Conservation (phyloP, 805 yeast species). For the Barnettozyma californica region DNA sequence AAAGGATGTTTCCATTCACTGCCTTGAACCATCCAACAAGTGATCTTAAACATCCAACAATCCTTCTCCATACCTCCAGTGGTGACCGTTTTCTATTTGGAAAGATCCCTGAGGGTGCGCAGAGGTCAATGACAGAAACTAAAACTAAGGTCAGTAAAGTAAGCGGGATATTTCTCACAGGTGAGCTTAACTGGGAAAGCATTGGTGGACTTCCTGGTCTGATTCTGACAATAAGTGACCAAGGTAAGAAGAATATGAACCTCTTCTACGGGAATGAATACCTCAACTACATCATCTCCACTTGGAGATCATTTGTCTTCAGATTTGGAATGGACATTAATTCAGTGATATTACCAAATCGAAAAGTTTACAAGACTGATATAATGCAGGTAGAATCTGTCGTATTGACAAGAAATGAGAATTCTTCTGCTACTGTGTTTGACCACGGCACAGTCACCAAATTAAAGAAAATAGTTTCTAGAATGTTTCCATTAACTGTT, state of each 20-base stretch:
- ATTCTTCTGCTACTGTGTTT: slow-evolving; percentile 6
- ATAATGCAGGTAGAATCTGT: slow-evolving; percentile 25
- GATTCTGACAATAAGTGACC: slow-evolving; percentile 75
- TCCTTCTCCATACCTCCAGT: slow-evolving; percentile 36
- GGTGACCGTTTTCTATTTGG: slow-evolving; percentile 63
- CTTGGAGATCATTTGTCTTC: slow-evolving; percentile 86
- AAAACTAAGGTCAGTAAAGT: slow-evolving; percentile 53
- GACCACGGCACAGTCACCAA: slow-evolving; percentile 1
- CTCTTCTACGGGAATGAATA: slow-evolving; percentile 47
- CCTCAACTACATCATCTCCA: slow-evolving; percentile 54
- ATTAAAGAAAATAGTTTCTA: slow-evolving; percentile 30
- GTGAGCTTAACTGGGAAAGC: slow-evolving; percentile 69
- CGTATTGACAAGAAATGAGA: slow-evolving; percentile 2
- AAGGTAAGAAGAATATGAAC: slow-evolving; percentile 55
- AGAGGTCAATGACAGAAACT: slow-evolving; percentile 62
- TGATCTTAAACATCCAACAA: slow-evolving; percentile 53
- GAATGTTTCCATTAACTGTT: slow-evolving; percentile 55
- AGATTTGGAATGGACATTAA: slow-evolving; percentile 60
- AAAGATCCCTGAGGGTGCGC: slow-evolving; percentile 79
- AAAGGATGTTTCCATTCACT: slow-evolving; percentile 43
- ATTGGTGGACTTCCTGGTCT: slow-evolving; percentile 92
- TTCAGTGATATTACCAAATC: slow-evolving; percentile 23
- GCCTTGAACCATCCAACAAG: slow-evolving; percentile 57
- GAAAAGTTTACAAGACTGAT: slow-evolving; percentile 27
- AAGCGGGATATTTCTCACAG: slow-evolving; percentile 69